phyloP scores from a whole-genome alignment of 2,329 filamentous ascomycete genomes.

The Amauroascus verrucosus region DNA sequence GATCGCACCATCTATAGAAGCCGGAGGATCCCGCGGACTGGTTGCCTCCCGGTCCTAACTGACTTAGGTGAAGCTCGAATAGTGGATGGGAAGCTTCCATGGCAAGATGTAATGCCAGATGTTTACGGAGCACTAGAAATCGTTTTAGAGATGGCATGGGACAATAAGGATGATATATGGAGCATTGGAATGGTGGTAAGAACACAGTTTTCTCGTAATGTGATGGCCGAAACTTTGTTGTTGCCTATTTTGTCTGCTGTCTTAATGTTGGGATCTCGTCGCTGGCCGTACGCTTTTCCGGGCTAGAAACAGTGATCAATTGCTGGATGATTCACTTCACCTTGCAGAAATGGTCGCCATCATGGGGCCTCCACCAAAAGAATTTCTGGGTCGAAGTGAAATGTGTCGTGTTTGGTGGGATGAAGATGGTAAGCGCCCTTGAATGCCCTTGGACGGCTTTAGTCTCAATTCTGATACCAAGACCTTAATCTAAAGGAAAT shows the following conservation, averaged over 20 bases:
- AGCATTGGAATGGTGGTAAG: conserved; percentile 20
- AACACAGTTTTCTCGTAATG: neutral
- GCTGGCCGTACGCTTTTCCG: neutral
- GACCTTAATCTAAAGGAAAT: neutral
- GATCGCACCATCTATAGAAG: conserved; percentile 14
- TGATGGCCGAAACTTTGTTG: neutral
- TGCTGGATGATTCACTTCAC: conserved; percentile 14
- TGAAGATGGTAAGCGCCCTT: conserved; percentile 14
- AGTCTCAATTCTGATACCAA: neutral
- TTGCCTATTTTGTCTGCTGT: neutral
- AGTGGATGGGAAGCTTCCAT: neutral
- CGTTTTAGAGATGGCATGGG: conserved; percentile 20
- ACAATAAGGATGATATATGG: conserved; percentile 21
- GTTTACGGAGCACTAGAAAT: conserved; percentile 7
- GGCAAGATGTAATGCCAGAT: neutral
- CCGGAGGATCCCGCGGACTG: conserved; percentile 7
- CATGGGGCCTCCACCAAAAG: conserved; percentile 14
- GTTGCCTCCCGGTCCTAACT: conserved; percentile 6
- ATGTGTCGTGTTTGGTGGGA: conserved; percentile 21
- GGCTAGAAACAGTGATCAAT: neutral
- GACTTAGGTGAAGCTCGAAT: conserved; percentile 13
- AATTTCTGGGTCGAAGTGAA: conserved; percentile 17
- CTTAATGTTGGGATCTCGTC: conserved; percentile 14
- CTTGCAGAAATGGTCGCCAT: conserved; percentile 21
- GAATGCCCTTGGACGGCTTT: too few species aligned